Conservation (phyloP, 169 alveolate species). For the Plasmodium sp. region DNA sequence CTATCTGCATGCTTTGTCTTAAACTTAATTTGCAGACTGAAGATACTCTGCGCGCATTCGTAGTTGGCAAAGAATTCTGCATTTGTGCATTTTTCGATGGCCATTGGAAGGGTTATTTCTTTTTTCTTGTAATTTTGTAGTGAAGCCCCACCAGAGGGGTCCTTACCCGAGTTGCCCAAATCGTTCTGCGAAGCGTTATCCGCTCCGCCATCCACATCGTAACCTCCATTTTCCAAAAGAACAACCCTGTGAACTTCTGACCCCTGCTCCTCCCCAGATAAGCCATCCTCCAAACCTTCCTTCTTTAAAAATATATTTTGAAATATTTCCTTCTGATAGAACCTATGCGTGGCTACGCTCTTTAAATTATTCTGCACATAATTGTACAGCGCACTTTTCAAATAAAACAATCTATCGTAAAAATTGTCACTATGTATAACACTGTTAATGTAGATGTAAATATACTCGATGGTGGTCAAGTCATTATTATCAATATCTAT, state of each 20-base stretch:
- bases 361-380: constrained; percentile 62
- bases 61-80: constrained; percentile 13
- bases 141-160: neutral
- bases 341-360: constrained; percentile 74
- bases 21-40: constrained; percentile 50
- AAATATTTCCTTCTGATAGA: constrained; percentile 69
- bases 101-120: neutral
- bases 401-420: constrained; percentile 68
- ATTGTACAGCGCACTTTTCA: constrained; percentile 38
- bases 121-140: neutral
- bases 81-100: constrained; percentile 42
- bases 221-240: neutral
- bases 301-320: constrained; percentile 62
- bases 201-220: neutral
- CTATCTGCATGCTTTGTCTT: constrained; percentile 14
- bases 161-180: neutral
- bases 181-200: neutral
- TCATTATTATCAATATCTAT: constrained; percentile 69
- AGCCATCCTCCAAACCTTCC: neutral
- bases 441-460: constrained; percentile 61
- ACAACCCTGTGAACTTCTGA: neutral
- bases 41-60: constrained; percentile 41
- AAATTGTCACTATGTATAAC: constrained; percentile 69
- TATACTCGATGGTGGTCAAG: constrained; percentile 43
- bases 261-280: neutral